Percentiles rank a stretch among this genome's conserved stretches.
These are phyloP conservation scores for Talaromyces sp. DNA, from an alignment of 2,329 filamentous ascomycete species.

Conservation along the genomic window DNA sequence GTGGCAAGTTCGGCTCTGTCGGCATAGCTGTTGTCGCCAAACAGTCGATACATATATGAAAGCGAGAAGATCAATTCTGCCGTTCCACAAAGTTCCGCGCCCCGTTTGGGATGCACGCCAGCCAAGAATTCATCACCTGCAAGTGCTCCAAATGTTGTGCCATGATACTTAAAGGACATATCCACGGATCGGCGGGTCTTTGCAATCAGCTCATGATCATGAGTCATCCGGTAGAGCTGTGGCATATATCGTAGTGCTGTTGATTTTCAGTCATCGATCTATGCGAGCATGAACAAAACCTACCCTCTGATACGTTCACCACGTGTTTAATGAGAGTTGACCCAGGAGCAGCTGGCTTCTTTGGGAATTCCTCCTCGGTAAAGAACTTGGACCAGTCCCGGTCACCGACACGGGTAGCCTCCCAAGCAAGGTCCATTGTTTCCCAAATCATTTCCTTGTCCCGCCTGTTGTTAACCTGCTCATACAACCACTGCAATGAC, in stretches of 20 bases:
- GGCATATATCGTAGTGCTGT: constrained; percentile 17
- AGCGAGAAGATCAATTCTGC: constrained; percentile 18
- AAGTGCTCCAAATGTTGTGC: constrained; percentile 17
- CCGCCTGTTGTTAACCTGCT: constrained; percentile 14
- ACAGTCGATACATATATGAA: constrained; percentile 18
- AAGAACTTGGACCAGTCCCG: constrained; percentile 18
- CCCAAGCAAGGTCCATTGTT: constrained; percentile 18
- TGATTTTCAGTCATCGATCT: neutral
- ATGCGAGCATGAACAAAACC: neutral
- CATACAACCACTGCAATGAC: constrained; percentile 18
- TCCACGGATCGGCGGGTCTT: constrained; percentile 14
- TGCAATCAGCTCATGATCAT: constrained; percentile 12
- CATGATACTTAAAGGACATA: constrained; percentile 18
- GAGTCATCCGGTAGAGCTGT: constrained; percentile 16
- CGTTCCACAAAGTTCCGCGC: constrained; percentile 17
- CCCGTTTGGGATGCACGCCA: constrained; percentile 17
- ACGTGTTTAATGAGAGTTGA: constrained; percentile 17
- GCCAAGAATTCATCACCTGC: constrained; percentile 17
- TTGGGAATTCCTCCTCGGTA: constrained; percentile 16
- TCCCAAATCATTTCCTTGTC: constrained; percentile 18
- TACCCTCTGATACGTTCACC: constrained; percentile 18
- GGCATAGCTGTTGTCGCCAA: constrained; percentile 16
- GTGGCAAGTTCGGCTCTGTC: constrained; percentile 16
- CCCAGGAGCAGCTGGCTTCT: constrained; percentile 13
- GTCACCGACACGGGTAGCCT: constrained; percentile 15